Evolutionary conservation across 305 asterid species (phyloP).

Genomic region (Fraxinus nigra): DNA sequence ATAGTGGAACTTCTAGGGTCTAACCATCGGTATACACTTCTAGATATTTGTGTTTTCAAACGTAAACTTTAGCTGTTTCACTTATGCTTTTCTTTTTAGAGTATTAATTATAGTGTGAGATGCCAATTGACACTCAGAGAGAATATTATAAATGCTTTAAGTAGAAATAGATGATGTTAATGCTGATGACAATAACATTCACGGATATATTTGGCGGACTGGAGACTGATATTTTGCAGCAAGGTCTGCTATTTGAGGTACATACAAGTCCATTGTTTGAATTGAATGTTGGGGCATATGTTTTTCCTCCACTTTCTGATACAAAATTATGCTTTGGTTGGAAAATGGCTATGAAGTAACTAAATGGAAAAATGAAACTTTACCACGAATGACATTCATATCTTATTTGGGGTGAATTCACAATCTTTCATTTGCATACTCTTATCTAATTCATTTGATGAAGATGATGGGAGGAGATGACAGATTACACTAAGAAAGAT

Average conservation of each 20-base stretch:
- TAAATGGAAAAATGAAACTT: no score
- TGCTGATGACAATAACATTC: neutral
- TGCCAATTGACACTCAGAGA: neutral
- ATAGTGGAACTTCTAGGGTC: neutral
- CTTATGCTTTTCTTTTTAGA: neutral
- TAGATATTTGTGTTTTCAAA: no score
- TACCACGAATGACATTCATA: neutral
- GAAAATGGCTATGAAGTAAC: neutral
- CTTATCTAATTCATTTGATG: neutral
- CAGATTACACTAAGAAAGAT: neutral
- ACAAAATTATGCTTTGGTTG: neutral
- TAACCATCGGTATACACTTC: neutral
- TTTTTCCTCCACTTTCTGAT: neutral
- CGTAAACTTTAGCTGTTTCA: neutral
- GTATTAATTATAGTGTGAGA: neutral
- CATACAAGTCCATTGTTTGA: neutral
- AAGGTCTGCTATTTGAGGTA: neutral
- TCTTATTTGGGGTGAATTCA: neutral
- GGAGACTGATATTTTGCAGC: neutral
- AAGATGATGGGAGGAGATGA: neutral
- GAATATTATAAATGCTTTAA: neutral
- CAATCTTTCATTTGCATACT: neutral
- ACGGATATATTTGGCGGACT: neutral
- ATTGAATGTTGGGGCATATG: neutral
- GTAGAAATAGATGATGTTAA: neutral